These are phyloP conservation scores for Aspergillus oerlinghausenensis DNA, from an alignment of 2,329 filamentous ascomycete species.

Conservation along the genomic window DNA sequence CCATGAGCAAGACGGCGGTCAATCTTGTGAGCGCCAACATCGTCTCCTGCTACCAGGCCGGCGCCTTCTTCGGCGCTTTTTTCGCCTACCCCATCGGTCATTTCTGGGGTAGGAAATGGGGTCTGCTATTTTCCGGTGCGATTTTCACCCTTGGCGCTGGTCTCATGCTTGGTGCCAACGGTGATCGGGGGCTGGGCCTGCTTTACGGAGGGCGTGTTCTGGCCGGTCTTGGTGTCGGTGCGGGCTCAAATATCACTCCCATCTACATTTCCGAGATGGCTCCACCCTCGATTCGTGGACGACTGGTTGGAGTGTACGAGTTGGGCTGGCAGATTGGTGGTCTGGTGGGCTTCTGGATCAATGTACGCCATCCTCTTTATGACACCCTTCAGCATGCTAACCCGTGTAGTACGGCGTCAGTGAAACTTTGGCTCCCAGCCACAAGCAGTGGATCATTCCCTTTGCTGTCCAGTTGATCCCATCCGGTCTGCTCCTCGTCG, in stretches of 20 bases:
- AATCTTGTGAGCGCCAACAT: constrained; percentile 68
- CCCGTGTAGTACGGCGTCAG: constrained; percentile 49
- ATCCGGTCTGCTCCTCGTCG: constrained; percentile 44
- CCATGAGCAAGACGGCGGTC: constrained; percentile 45
- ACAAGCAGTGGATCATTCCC: constrained; percentile 40
- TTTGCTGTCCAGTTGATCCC: constrained; percentile 41
- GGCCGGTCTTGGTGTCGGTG: constrained; percentile 54
- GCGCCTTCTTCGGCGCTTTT: constrained; percentile 76
- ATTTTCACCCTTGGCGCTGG: constrained; percentile 68
- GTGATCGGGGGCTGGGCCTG: constrained; percentile 57
- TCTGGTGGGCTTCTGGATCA: constrained; percentile 50
- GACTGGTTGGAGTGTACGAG: constrained; percentile 56
- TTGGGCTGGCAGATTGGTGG: constrained; percentile 52
- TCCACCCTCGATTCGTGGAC: constrained; percentile 55
- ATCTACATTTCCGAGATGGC: constrained; percentile 58
- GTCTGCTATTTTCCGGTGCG: constrained; percentile 56
- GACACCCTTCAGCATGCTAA: constrained; percentile 4
- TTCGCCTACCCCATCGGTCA: constrained; percentile 63
- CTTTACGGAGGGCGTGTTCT: constrained; percentile 56
- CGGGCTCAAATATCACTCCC: constrained; percentile 53
- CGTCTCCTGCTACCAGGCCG: constrained; percentile 76
- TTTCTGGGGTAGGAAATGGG: constrained; percentile 63
- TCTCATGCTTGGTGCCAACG: constrained; percentile 65
- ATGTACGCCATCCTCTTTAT: constrained; percentile 19
- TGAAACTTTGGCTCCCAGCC: constrained; percentile 28